Evolutionary conservation across 768 basidiomycete species (phyloP), one percentile per base, ranked within the genome.

Genomic region (Coprinopsis strossmayeri): DNA sequence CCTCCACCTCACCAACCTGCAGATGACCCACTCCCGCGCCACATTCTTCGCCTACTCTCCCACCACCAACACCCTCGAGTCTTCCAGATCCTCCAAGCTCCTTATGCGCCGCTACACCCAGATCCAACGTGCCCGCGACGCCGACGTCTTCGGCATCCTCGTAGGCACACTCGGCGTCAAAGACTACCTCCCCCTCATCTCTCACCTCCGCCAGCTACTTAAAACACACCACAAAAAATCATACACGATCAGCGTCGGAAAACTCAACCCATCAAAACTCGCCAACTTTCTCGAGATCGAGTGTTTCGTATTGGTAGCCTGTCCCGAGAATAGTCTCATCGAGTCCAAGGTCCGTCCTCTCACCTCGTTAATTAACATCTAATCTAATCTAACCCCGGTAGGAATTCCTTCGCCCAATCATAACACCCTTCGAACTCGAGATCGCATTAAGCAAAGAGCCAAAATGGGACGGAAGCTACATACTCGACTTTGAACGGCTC

Each of bases 221-320:
- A 62, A 73, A 1, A 72, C 70, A 32, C 73, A 80, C 1, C 79
- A 76, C 51, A 95, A 94, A 69, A 98, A 98, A 63, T 81, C 80
- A 53, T 99, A 98, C 66, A 97, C 95, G 1, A 81, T 99, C 55
- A 88, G 83, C 46, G 94, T 99, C 0, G 95, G 96, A 30, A 92
- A 95, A 65, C 77, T 96, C 40, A 96, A 91, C 56, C 94, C 96
- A 0, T 79, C 92, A 5, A 98, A 98, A 59, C 75, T 98, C 18
- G 95, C 84, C 7, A 99, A 98, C 65, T 98, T 97, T 63, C 77
- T 88, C 59, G 94, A 97, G 63, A 84, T 99, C 42, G 95, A 97
- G 60, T 95, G 93, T 58, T 98, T 92, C 59, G 85, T 97, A 15
- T 74, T 96, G 50, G 89, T 96, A 2, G 94, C 94, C 2, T 99